Conservation (phyloP, 495 filamentous ascomycete species). For the Penicillium macrosclerotiorum region DNA sequence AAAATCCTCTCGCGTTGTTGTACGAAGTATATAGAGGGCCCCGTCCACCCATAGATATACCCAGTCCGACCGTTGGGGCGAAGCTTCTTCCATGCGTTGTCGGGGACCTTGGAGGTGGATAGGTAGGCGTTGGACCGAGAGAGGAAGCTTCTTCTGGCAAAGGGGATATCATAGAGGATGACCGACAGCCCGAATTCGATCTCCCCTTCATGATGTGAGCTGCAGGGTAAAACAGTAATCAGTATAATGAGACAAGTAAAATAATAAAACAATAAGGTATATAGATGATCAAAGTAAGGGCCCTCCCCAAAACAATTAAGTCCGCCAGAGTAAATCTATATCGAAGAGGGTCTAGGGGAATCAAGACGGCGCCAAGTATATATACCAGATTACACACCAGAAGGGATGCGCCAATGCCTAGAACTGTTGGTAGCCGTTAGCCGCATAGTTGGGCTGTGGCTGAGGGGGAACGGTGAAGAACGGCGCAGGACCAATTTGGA, state of each 20-base stretch:
- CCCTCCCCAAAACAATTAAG: slow-evolving; percentile 1
- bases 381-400: no score
- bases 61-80: slow-evolving; percentile 25
- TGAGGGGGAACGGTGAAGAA: slow-evolving; percentile 27
- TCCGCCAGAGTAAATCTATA: slow-evolving; percentile 14
- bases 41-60: slow-evolving; percentile 31
- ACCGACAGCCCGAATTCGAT: not conserved
- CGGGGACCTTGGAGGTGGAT: slow-evolving; percentile 20
- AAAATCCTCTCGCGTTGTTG: slow-evolving; percentile 12
- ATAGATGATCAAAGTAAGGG: not conserved
- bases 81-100: slow-evolving; percentile 13
- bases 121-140: slow-evolving; percentile 15
- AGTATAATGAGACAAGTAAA: not conserved
- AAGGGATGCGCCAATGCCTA: slow-evolving; percentile 19
- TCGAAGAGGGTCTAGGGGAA: slow-evolving; percentile 4
- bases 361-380: slow-evolving; percentile 18
- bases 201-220: slow-evolving; percentile 14
- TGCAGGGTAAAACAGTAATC: not conserved
- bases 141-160: slow-evolving; percentile 16
- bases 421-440: slow-evolving; percentile 21
- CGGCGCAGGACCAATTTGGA: slow-evolving; percentile 29
- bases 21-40: slow-evolving; percentile 17
- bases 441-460: slow-evolving; percentile 32
- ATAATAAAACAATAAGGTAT: not conserved
- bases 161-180: slow-evolving; percentile 10